Percentiles rank a stretch among this genome's conserved stretches.
Conservation (phyloP, 495 filamentous ascomycete species). For the Neurospora sp. region DNA sequence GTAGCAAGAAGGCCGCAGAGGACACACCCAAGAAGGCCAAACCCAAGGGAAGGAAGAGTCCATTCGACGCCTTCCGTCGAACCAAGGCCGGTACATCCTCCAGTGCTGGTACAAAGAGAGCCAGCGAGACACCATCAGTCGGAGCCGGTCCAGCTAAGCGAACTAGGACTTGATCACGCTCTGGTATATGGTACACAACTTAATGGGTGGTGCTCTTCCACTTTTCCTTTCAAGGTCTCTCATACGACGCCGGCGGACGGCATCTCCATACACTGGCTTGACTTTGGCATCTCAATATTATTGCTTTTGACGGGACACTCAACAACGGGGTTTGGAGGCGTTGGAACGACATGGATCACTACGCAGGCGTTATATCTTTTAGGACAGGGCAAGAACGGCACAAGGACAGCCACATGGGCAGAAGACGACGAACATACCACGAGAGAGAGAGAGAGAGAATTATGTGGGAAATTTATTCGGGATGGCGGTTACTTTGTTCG, state of each 20-base stretch:
- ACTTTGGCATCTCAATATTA: not conserved
- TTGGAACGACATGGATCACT: not conserved
- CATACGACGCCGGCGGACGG: not conserved
- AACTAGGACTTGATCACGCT: slow-evolving; percentile 21
- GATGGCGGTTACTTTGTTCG: not conserved
- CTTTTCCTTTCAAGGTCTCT: not conserved
- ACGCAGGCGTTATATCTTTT: not conserved
- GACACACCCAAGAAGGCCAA: slow-evolving; percentile 21
- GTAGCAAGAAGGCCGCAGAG: slow-evolving; percentile 17
- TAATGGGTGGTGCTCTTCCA: not conserved
- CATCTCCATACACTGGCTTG: not conserved
- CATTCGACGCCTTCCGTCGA: slow-evolving; percentile 57
- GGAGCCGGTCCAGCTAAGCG: slow-evolving; percentile 24
- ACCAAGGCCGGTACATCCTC: slow-evolving; percentile 37
- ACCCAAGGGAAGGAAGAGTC: slow-evolving; percentile 38
- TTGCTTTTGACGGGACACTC: not conserved
- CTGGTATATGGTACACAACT: not conserved
- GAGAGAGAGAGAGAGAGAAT: not conserved
- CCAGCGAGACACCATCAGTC: slow-evolving; percentile 27
- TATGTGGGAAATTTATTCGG: not conserved
- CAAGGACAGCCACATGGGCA: not conserved
- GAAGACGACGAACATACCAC: not conserved
- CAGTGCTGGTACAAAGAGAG: slow-evolving; percentile 33
- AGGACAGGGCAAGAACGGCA: not conserved
- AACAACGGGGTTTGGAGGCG: not conserved